These are phyloP conservation scores for Penicillium taxi DNA, from an alignment of 495 filamentous ascomycete species.

Conservation along the genomic window DNA sequence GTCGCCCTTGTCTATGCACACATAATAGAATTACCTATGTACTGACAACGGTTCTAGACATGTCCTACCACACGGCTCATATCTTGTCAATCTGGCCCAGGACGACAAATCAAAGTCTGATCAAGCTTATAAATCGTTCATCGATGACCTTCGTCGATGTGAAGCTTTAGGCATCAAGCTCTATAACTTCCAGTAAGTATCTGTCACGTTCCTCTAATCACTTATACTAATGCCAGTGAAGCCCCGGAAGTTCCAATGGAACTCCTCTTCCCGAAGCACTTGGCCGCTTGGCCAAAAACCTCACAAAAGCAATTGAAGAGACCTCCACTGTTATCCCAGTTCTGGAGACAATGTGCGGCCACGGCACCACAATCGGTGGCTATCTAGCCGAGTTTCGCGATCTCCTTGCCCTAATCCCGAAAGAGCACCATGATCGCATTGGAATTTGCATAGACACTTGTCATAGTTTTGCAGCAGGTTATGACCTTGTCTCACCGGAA, in stretches of 20 bases:
- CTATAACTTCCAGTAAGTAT: slow-evolving; percentile 84
- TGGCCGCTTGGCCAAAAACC: slow-evolving; percentile 62
- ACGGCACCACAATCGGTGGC: slow-evolving; percentile 77
- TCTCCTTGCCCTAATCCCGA: slow-evolving; percentile 62
- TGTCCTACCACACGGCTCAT: slow-evolving; percentile 86
- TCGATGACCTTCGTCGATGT: slow-evolving; percentile 84
- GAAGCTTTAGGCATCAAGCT: slow-evolving; percentile 79
- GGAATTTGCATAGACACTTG: slow-evolving; percentile 96
- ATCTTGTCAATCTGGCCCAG: slow-evolving; percentile 92
- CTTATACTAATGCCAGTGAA: slow-evolving; percentile 18
- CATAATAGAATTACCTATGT: not conserved
- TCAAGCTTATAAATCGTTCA: slow-evolving; percentile 79
- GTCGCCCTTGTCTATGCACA: slow-evolving; percentile 2
- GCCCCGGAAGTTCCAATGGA: slow-evolving; percentile 70
- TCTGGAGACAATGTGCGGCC: slow-evolving; percentile 92
- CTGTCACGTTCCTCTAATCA: not conserved
- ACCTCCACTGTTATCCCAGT: slow-evolving; percentile 72
- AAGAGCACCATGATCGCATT: slow-evolving; percentile 71
- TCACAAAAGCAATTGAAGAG: slow-evolving; percentile 71
- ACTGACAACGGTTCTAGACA: slow-evolving; percentile 36
- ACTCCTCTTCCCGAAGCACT: slow-evolving; percentile 60
- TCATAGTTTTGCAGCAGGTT: slow-evolving; percentile 88
- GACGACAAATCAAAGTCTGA: slow-evolving; percentile 66
- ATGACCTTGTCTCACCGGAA: slow-evolving; percentile 71
- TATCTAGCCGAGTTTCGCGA: slow-evolving; percentile 77